A percentile compares a stretch with the other conserved stretches of the same genome.
phyloP scores from a whole-genome alignment of 345 rosid species.

The Psidium guajava region DNA sequence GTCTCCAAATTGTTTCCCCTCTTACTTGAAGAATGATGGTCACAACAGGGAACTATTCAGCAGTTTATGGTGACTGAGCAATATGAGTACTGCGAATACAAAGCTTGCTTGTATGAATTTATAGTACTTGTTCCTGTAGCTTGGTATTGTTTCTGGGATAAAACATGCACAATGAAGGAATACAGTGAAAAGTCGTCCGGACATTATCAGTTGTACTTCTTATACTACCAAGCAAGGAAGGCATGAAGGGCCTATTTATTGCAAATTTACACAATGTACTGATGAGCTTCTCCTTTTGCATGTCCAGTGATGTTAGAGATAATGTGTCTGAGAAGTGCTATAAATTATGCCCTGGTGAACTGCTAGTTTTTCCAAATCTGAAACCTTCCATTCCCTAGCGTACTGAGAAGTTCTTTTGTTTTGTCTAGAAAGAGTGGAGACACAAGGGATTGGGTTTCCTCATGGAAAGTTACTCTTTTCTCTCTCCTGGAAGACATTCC shows the following conservation, averaged over 20 bases:
- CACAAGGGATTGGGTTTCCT: conserved; percentile 51
- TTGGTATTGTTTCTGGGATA: neutral
- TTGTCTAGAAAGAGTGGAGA: conserved; percentile 75
- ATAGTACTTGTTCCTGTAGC: neutral
- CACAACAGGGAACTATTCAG: neutral
- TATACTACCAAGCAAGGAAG: neutral
- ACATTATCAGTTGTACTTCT: neutral
- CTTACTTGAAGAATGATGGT: neutral
- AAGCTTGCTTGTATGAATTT: neutral
- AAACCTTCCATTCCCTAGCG: neutral
- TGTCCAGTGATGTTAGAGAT: neutral
- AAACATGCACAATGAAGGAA: neutral
- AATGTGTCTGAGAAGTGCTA: neutral
- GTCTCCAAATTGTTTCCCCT: neutral
- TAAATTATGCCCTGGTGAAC: neutral
- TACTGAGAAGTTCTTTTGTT: conserved; percentile 23
- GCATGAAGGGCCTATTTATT: neutral
- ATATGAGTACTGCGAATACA: neutral
- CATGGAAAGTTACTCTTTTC: conserved; percentile 73
- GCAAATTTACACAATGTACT: neutral
- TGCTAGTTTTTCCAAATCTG: neutral
- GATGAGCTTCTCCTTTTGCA: neutral
- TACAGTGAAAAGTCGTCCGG: neutral
- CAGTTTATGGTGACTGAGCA: neutral
- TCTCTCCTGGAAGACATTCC: conserved; percentile 65